Evolutionary conservation across 1,284 basidiomycete genomes (phyloP).

Genomic region (Pseudomicrostroma phylloplanum): DNA sequence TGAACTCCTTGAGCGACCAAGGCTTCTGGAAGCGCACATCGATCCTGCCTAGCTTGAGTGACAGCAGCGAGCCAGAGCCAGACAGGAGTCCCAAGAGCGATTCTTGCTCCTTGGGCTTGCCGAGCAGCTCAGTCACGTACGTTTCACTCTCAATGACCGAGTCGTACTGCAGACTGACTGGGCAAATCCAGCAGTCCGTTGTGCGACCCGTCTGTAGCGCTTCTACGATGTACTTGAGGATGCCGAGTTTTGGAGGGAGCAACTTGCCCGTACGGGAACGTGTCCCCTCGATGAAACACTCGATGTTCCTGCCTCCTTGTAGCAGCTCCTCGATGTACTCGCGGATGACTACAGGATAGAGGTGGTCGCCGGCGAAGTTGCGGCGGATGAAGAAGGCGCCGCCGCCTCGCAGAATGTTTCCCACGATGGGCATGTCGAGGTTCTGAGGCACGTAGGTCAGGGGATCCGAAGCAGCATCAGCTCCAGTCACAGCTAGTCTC

Average conservation of each 20-base stretch:
- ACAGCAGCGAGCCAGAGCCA: conserved; percentile 45
- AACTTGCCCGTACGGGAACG: conserved; percentile 52
- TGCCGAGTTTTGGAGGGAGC: conserved; percentile 51
- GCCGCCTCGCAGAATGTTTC: conserved; percentile 46
- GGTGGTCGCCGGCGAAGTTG: conserved; percentile 48
- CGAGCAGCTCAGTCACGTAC: conserved; percentile 51
- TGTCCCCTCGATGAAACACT: conserved; percentile 51
- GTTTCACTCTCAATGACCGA: conserved; percentile 51
- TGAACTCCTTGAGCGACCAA: conserved; percentile 49
- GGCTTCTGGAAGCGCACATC: conserved; percentile 51
- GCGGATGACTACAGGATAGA: conserved; percentile 49
- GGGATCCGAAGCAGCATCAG: background rate
- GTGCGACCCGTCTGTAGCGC: conserved; percentile 44
- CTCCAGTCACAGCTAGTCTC: background rate
- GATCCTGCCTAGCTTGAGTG: conserved; percentile 51
- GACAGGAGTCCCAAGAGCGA: conserved; percentile 48
- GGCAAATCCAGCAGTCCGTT: conserved; percentile 50
- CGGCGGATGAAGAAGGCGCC: conserved; percentile 52
- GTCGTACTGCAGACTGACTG: conserved; percentile 52
- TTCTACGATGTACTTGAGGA: conserved; percentile 52
- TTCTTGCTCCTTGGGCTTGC: conserved; percentile 53
- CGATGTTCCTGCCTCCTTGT: conserved; percentile 47
- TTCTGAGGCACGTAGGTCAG: conserved; percentile 21
- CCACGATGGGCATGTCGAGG: conserved; percentile 48
- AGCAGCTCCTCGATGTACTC: conserved; percentile 52